Percentiles rank a stretch among this genome's conserved stretches.
These are phyloP conservation scores for Globisporangium rhizosaccharum DNA, from an alignment of 352 stramenopile genomes.

Conservation along the genomic window DNA sequence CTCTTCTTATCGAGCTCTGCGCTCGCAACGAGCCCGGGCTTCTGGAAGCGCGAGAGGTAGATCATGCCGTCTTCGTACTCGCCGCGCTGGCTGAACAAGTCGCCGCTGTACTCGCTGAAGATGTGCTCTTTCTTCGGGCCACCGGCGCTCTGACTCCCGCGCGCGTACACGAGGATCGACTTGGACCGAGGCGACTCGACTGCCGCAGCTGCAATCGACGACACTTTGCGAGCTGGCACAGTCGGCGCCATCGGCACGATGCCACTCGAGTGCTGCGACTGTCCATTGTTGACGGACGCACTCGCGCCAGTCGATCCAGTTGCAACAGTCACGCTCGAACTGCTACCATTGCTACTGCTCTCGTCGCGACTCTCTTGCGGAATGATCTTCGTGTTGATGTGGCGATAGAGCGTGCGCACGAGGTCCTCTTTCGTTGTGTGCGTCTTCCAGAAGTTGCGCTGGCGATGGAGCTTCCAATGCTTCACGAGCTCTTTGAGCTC, in stretches of 20 bases:
- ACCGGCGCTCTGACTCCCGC: conserved; percentile 18
- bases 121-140: conserved; percentile 39
- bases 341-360: conserved; percentile 15
- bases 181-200: conserved; percentile 52
- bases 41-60: conserved; percentile 78
- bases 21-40: conserved; percentile 21
- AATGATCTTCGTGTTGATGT: conserved; percentile 87
- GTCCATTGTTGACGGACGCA: conserved; percentile 3
- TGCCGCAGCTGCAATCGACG: conserved; percentile 20
- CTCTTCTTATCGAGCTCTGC: conserved; percentile 14
- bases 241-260: conserved; percentile 19
- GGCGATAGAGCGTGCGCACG: conserved; percentile 73
- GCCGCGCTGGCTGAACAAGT: conserved; percentile 79
- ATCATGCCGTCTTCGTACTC: conserved; percentile 87
- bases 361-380: conserved; percentile 54
- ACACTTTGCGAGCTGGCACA: conserved; percentile 30
- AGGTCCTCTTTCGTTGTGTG: conserved; percentile 88
- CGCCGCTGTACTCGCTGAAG: conserved; percentile 60
- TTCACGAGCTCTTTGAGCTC: conserved; percentile 89
- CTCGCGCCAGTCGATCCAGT: not conserved
- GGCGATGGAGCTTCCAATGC: conserved; percentile 86
- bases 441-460: conserved; percentile 89
- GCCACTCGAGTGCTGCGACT: conserved; percentile 4
- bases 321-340: not conserved
- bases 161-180: conserved; percentile 34